phyloP scores from a whole-genome alignment of 495 filamentous ascomycete species.

The Paragyromitra xinjiangensis region DNA sequence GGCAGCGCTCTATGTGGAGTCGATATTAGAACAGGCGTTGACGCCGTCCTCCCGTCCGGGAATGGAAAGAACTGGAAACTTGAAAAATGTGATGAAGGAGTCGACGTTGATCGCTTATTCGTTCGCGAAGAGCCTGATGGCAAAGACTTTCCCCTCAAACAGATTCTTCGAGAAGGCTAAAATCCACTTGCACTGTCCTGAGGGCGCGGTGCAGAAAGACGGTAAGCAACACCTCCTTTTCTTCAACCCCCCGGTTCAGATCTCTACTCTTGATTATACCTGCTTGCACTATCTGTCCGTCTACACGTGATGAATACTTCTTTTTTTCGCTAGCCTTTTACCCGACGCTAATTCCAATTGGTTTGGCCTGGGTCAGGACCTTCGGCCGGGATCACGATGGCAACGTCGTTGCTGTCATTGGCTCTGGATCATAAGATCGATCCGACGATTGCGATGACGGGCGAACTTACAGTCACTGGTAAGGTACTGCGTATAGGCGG shows the following conservation, averaged over 20 bases:
- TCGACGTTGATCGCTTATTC: constrained; percentile 93
- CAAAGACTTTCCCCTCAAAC: constrained; percentile 83
- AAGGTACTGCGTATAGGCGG: constrained; percentile 97
- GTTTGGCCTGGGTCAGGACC: constrained; percentile 64
- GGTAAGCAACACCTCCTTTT: constrained; percentile 62
- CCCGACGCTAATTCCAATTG: constrained; percentile 51
- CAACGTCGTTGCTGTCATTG: constrained; percentile 85
- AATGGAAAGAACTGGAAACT: constrained; percentile 89
- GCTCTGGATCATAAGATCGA: constrained; percentile 80
- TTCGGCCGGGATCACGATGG: constrained; percentile 96
- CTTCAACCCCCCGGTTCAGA: constrained; percentile 5
- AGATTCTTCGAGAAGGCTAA: constrained; percentile 95
- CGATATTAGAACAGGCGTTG: constrained; percentile 86
- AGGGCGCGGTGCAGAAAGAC: constrained; percentile 96
- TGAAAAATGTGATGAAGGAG: constrained; percentile 98
- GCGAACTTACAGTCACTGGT: constrained; percentile 95
- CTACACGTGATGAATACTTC: constrained; percentile 29
- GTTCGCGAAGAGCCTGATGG: constrained; percentile 90
- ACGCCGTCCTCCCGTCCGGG: constrained; percentile 74
- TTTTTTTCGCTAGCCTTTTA: constrained; percentile 36
- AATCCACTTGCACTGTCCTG: constrained; percentile 95
- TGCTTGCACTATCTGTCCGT: constrained; percentile 1
- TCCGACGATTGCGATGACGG: constrained; percentile 95
- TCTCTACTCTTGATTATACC: constrained; percentile 22
- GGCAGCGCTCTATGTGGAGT: constrained; percentile 95